Conservation (phyloP, 768 basidiomycete species). For the Udeniomyces megalosporus region DNA sequence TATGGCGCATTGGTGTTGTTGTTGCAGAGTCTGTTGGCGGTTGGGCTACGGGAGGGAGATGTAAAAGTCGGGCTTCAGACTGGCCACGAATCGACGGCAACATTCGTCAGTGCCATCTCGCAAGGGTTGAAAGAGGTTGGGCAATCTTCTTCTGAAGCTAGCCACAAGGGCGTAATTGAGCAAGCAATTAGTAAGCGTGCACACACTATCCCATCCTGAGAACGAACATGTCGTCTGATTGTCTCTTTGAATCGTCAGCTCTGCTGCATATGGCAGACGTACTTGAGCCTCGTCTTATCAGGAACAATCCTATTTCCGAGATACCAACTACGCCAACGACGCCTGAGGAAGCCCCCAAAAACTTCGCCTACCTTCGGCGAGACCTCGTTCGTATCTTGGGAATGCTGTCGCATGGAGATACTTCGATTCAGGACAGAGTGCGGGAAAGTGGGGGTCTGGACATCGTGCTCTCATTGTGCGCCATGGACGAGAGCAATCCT, state of each 20-base stretch:
- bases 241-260: conserved; percentile 34
- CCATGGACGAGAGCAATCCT: conserved; percentile 78
- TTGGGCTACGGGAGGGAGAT: conserved; percentile 30
- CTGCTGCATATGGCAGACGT: conserved; percentile 54
- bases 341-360: conserved; percentile 33
- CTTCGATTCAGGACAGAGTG: conserved; percentile 54
- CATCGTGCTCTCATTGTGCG: conserved; percentile 73
- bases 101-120: too few relatives aligned
- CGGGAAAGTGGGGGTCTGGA: conserved; percentile 57
- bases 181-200: too few relatives aligned
- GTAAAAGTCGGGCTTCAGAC: too few relatives aligned
- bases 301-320: background rate
- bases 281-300: conserved; percentile 74
- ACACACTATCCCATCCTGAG: background rate
- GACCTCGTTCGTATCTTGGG: conserved; percentile 82
- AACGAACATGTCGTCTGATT: too few relatives aligned
- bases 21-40: conserved; percentile 53
- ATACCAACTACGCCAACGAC: background rate
- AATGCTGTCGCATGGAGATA: conserved; percentile 49
- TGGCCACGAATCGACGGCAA: too few relatives aligned
- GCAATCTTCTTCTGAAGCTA: too few relatives aligned
- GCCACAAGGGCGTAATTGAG: conserved; percentile 36
- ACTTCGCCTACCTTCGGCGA: conserved; percentile 70
- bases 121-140: conserved; percentile 13
- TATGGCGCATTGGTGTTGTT: conserved; percentile 66